phyloP scores from a whole-genome alignment of 139 green algal species.

The Coelastrella sp. region DNA sequence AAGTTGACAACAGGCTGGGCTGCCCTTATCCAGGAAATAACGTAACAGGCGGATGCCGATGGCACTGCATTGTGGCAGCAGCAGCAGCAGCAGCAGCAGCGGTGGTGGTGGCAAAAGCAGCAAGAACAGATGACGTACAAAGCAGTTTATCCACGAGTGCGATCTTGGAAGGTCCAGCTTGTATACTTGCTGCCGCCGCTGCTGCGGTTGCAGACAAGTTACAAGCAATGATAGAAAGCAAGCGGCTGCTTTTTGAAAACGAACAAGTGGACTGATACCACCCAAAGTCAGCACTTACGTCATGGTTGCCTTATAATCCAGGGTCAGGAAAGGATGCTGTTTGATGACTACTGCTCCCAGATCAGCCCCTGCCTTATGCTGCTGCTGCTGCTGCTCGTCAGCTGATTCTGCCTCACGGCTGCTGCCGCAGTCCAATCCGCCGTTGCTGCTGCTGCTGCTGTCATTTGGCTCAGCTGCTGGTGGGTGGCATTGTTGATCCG shows the following conservation, averaged over 20 bases:
- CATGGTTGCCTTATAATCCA: conserved; percentile 22
- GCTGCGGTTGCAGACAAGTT: no score
- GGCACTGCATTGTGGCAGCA: neutral
- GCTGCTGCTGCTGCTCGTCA: neutral
- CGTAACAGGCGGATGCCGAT: conserved; percentile 15
- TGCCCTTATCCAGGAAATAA: conserved; percentile 5
- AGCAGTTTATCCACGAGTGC: neutral
- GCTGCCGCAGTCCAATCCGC: no score
- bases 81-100: conserved; percentile 9
- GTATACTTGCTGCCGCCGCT: no score
- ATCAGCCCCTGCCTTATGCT: neutral
- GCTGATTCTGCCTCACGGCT: neutral
- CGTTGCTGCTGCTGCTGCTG: neutral
- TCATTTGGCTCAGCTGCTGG: neutral
- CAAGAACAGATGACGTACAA: neutral
- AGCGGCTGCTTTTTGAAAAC: no score
- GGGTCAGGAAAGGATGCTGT: conserved; percentile 1
- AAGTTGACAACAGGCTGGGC: neutral
- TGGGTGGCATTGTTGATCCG: no score
- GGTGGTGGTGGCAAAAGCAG: neutral
- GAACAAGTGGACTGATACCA: neutral
- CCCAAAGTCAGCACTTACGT: neutral
- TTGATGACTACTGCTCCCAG: no score
- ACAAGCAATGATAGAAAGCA: no score
- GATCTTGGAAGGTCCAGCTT: no score